Percentiles rank a stretch among this genome's conserved stretches.
These are phyloP conservation scores for Mucor plumbeus DNA, from an alignment of 371 early-diverging fungal genomes.

Conservation along the genomic window DNA sequence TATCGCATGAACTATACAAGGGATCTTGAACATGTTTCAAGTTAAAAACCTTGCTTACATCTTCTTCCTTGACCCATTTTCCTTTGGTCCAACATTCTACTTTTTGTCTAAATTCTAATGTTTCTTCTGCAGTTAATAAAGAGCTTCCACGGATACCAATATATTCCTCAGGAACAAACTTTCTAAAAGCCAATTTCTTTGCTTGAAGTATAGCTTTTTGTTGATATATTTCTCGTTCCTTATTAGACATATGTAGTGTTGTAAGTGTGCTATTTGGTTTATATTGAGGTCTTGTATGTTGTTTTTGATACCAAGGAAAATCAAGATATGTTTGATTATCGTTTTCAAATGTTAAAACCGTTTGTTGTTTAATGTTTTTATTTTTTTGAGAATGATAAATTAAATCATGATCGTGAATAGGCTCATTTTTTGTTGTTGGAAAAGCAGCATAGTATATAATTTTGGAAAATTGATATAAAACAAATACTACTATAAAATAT, in stretches of 20 bases:
- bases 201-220: conserved; percentile 26
- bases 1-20: conserved; percentile 45
- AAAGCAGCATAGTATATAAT: not conserved
- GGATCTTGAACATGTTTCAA: conserved; percentile 54
- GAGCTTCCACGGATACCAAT: conserved; percentile 29
- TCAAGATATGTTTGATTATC: conserved; percentile 21
- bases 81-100: conserved; percentile 38
- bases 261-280: conserved; percentile 8
- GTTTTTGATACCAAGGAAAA: conserved; percentile 35
- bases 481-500: conserved; percentile 1
- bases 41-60: not conserved
- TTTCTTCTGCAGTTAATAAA: conserved; percentile 16
- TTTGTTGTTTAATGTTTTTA: conserved; percentile 9
- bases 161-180: conserved; percentile 15
- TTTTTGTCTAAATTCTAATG: conserved; percentile 16
- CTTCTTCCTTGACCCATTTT: conserved; percentile 29
- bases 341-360: not conserved
- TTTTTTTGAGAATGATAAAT: not conserved
- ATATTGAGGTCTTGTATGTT: conserved; percentile 26
- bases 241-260: conserved; percentile 15
- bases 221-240: conserved; percentile 23
- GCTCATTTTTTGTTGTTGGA: not conserved
- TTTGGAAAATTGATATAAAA: conserved; percentile 1
- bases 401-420: not conserved
- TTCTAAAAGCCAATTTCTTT: conserved; percentile 18